Conservation (phyloP, 164 flowering plant genomes). For the Amborella trichopoda region DNA sequence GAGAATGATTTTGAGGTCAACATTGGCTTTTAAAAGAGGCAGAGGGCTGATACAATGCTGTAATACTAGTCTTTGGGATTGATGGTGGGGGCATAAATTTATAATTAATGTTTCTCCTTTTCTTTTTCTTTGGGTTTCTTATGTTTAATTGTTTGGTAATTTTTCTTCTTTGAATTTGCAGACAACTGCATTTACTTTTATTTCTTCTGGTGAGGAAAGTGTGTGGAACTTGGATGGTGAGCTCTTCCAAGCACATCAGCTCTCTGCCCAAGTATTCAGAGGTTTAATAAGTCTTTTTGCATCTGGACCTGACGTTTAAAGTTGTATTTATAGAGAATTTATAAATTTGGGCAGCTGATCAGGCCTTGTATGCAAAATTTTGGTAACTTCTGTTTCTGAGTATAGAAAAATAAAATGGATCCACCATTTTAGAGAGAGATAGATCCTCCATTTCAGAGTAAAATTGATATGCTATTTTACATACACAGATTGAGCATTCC, state of each 20-base stretch:
- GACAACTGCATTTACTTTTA: constrained; percentile 83
- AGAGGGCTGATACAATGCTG: too few species aligned
- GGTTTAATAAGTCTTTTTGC: constrained; percentile 84
- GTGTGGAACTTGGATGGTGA: constrained; percentile 98
- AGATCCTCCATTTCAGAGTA: too few species aligned
- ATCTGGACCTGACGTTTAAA: constrained; percentile 57
- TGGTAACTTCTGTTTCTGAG: background rate
- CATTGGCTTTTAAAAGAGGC: too few species aligned
- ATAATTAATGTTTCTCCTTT: too few species aligned
- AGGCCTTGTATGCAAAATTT: background rate
- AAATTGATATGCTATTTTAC: background rate
- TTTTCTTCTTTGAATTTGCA: constrained; percentile 15
- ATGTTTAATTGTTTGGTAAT: background rate
- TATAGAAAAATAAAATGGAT: too few species aligned
- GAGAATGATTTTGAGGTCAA: too few species aligned
- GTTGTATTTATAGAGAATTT: background rate
- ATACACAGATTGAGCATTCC: background rate
- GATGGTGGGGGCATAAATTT: too few species aligned
- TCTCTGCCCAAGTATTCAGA: constrained; percentile 86
- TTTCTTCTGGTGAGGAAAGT: constrained; percentile 57
- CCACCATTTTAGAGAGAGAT: too few species aligned
- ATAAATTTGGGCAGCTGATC: background rate
- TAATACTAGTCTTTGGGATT: too few species aligned
- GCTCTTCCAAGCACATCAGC: constrained; percentile 71
- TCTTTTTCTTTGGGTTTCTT: background rate